Conservation (phyloP, 139 green algal species). For the Tetradesmus lagerheimii region DNA sequence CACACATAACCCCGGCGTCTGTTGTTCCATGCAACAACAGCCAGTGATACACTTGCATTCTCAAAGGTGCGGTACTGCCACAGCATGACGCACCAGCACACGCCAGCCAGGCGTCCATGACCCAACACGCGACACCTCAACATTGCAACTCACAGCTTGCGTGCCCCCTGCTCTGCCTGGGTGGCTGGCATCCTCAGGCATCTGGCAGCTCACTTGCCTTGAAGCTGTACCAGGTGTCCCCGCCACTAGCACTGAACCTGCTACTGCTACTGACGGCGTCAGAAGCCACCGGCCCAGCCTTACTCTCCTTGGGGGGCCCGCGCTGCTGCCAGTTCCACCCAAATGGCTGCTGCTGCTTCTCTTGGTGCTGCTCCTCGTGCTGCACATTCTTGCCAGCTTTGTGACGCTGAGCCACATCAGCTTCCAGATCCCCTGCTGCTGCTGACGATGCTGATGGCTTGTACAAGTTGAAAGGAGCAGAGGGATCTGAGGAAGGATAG, state of each 20-base stretch:
- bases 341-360: not conserved
- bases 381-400: not conserved
- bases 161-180: not conserved
- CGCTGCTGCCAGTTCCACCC: not conserved
- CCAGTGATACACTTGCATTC: too few relatives aligned
- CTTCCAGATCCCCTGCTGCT: not conserved
- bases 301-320: not conserved
- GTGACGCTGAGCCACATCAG: not conserved
- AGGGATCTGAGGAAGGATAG: not conserved
- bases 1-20: too few relatives aligned
- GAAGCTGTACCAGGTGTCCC: not conserved
- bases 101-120: too few relatives aligned
- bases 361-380: not conserved
- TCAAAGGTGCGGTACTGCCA: too few relatives aligned
- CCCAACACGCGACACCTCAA: too few relatives aligned
- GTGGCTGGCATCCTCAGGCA: too few relatives aligned
- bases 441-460: not conserved
- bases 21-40: too few relatives aligned
- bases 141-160: too few relatives aligned
- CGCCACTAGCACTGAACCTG: not conserved
- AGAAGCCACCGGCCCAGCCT: not conserved
- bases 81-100: too few relatives aligned
- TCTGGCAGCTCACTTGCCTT: not conserved
- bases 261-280: not conserved
- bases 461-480: not conserved